phyloP scores from a whole-genome alignment of 163 green algal genomes.

The Chlorella variabilis region DNA sequence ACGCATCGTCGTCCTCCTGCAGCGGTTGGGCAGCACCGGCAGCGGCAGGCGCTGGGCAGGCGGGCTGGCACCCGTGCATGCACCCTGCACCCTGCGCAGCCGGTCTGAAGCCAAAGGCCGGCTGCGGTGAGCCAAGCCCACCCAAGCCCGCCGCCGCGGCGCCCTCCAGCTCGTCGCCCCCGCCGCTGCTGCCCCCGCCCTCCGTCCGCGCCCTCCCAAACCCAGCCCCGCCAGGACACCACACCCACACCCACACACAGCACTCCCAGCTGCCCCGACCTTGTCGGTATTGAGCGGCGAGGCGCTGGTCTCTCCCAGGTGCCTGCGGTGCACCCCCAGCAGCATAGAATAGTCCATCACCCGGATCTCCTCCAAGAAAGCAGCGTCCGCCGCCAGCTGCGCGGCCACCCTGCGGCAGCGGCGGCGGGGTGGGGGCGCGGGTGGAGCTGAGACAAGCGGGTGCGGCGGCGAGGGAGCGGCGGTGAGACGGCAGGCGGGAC shows the following conservation, averaged over 20 bases:
- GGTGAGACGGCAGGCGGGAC: background rate
- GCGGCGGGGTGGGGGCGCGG: constrained; percentile 12
- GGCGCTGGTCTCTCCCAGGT: constrained; percentile 22
- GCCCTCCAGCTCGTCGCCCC: too few species aligned
- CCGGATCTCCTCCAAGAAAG: constrained; percentile 76
- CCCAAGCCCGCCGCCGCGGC: too few species aligned
- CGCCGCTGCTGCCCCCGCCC: too few species aligned
- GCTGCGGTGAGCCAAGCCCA: too few species aligned
- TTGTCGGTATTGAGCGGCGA: constrained; percentile 22
- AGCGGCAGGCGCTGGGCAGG: background rate
- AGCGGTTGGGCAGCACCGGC: too few species aligned
- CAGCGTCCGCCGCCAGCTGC: constrained; percentile 79
- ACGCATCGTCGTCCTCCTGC: constrained; percentile 10
- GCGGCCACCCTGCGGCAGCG: constrained; percentile 49
- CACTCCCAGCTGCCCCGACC: background rate
- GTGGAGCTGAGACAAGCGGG: background rate
- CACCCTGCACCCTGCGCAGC: background rate
- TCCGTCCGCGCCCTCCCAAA: too few species aligned
- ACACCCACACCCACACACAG: background rate
- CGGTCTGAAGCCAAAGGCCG: too few species aligned
- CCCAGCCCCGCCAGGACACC: background rate
- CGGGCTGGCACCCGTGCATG: background rate
- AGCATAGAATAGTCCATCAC: constrained; percentile 99
- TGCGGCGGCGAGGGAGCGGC: background rate
- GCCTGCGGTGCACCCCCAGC: constrained; percentile 84